phyloP scores from a whole-genome alignment of 2,329 filamentous ascomycete species.

The Colletotrichum chlorophyti region DNA sequence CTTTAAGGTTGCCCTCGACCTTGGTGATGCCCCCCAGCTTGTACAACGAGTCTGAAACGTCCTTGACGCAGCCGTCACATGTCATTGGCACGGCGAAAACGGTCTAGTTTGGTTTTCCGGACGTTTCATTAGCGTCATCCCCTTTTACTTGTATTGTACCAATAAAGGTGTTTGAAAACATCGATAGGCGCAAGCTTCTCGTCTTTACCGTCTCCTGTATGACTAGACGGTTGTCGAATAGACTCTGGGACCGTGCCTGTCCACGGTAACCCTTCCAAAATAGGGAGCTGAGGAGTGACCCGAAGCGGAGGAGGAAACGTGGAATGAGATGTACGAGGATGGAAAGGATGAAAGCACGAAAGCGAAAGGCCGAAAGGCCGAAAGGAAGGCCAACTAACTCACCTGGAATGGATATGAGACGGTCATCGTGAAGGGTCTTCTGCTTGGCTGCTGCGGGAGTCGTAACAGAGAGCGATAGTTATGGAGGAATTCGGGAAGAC shows the following conservation, averaged over 20 bases:
- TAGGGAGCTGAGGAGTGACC: too few relatives aligned
- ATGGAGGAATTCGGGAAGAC: slow-evolving; percentile 27
- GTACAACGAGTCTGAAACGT: slow-evolving; percentile 80
- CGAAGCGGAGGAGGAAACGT: too few relatives aligned
- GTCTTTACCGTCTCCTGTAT: too few relatives aligned
- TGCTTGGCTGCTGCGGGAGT: slow-evolving; percentile 14
- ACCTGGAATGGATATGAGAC: slow-evolving; percentile 36
- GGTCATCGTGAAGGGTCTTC: slow-evolving; percentile 31
- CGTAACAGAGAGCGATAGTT: slow-evolving; percentile 26
- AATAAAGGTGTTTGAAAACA: too few relatives aligned
- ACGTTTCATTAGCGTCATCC: slow-evolving; percentile 43
- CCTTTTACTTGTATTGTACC: neutral
- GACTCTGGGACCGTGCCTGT: too few relatives aligned
- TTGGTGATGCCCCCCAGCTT: slow-evolving; percentile 81
- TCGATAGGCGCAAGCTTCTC: too few relatives aligned
- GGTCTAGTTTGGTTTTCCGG: slow-evolving; percentile 64
- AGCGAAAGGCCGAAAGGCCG: neutral
- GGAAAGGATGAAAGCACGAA: neutral
- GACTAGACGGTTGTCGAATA: too few relatives aligned
- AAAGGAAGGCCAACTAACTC: neutral
- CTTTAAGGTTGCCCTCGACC: slow-evolving; percentile 80
- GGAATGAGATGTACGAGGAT: too few relatives aligned
- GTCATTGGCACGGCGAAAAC: slow-evolving; percentile 94
- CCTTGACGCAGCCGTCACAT: slow-evolving; percentile 88
- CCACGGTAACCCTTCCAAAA: too few relatives aligned